phyloP scores from a whole-genome alignment of 108 stramenopile species.

The Nitzschia sp. region DNA sequence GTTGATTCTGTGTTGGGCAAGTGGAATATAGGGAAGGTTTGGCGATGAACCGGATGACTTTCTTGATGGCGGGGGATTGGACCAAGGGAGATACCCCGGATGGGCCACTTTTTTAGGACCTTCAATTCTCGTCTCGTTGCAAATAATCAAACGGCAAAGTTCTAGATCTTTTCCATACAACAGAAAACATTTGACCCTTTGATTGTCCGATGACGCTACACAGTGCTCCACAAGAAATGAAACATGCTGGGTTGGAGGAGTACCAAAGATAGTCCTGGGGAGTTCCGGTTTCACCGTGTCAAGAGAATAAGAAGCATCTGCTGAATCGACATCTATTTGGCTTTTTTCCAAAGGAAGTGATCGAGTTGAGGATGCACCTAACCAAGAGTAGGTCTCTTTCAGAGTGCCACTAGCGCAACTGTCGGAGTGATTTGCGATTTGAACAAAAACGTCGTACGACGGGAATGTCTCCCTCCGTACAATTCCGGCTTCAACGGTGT shows the following conservation, averaged over 20 bases:
- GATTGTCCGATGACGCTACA: constrained; percentile 58
- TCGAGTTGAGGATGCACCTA: constrained; percentile 30
- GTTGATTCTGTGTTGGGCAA: background rate
- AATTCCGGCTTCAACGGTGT: constrained; percentile 72
- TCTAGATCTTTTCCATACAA: constrained; percentile 52
- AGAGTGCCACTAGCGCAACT: constrained; percentile 22
- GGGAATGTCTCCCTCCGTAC: constrained; percentile 47
- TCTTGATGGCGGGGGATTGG: background rate
- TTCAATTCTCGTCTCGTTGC: constrained; percentile 37
- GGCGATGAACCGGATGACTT: background rate
- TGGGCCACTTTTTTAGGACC: too few relatives aligned
- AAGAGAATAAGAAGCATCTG: constrained; percentile 63
- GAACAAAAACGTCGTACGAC: constrained; percentile 51
- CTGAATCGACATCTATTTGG: constrained; percentile 76
- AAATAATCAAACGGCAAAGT: constrained; percentile 47
- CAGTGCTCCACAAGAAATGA: constrained; percentile 70
- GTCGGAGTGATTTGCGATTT: constrained; percentile 39
- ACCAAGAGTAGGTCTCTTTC: constrained; percentile 49
- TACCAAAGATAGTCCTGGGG: constrained; percentile 37
- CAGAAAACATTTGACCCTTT: constrained; percentile 58
- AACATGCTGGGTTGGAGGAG: constrained; percentile 10
- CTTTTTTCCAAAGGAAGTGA: constrained; percentile 40
- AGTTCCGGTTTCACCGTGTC: constrained; percentile 31
- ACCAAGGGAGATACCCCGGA: too few relatives aligned
- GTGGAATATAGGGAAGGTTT: background rate